Base-by-base conservation (phyloP, 2,329 filamentous ascomycete species). In the Teratosphaeria viscida region DNA sequence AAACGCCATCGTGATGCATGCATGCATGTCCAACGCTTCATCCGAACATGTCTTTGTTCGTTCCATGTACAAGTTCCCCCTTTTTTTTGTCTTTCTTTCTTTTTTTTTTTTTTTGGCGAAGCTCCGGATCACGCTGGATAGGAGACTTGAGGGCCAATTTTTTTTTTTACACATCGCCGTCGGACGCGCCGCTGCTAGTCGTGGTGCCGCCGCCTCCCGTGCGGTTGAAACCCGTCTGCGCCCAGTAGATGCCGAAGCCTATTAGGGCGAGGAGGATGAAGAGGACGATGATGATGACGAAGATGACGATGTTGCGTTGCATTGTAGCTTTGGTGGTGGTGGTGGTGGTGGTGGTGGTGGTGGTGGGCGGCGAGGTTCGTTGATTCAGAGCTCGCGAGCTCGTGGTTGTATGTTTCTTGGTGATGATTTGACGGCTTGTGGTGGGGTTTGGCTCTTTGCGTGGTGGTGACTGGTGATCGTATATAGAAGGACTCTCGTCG, bases 221-320 rank as follows among this genome's bases (percentile, higher is more conserved):
- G 59, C 67, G 52, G 52, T 64, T 65, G 57, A 72, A 67, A 37
- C 69, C 67, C 12, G 73, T 76, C 66, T 78, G 77, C 52, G 78
- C 73, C 69, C 75, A 77, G 73, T 77, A 80, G 69, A 80, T 79
- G 53, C 72, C 64, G 70, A 79, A 79, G 54, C 73, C 78, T 70
- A 80, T 77, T 32, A 77, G 67, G 34, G 75, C 76, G 57, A 80
- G 76, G 56, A 79, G 72, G 67, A 79, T 72, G 73, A 80, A 79
- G 67, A 80, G 78, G 70, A 80, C 75, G 66, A 80, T 74, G 70
- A 80, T 76, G 70, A 80, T 80, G 66, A 79, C 71, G 71, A 78
- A 78, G 72, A 80, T 78, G 72, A 78, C 77, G 64, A 80, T 72
- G 71, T 80, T 80, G 71, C 77, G 76, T 70, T 78, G 72, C 78